Base-by-base conservation (phyloP, 306 rosid species). In the Dicorynia guianensis region DNA sequence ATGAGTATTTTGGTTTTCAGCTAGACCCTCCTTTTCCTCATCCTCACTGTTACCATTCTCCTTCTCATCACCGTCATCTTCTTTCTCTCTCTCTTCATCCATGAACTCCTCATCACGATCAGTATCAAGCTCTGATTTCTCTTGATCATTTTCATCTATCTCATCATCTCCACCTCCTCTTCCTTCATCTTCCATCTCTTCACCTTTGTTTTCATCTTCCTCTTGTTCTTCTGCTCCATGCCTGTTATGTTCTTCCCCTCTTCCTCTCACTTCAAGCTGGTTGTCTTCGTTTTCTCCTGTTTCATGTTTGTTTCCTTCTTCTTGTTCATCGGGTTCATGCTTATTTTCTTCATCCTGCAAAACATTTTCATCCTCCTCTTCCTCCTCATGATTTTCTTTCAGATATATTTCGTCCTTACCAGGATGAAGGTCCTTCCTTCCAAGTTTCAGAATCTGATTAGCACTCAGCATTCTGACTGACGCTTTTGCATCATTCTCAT, bases 381-480 rank as follows among this genome's bases (percentile, higher is more conserved):
- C 96, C 67, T 92, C 98, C 67, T 75, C 91, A 4, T 46, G 93
- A 79, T 81, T 87, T 63, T 63, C 79, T 8, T 17, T 79, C 67
- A 63, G 83, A 71, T 36, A 71, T 55, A 62, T 76, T 63, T 80
- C 92, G 74, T 71, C 83, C 53, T 56, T 63, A 61, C 12, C 79
- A 13, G 89, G 92, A 59, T 39, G 80, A 69, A 89, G 93, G 59
- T 81, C 98, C 71, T 88, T 96, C 81, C 99, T 92, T 69, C 99
- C 99, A 18, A 87, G 83, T 68, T 89, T 89, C 77, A 36, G 57
- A 81, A 69, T 54, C 44, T 76, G 90, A 73, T 56, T 79, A 8
- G 78, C 78, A 43, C 60, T 72, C 70, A 75, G 67, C 54, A 73
- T 74, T 65, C 71, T 67, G 49, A 57, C 70, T 0, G 76, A 48